Conservation (phyloP, 1,284 basidiomycete genomes). For the Apiotrichum brassicae region DNA sequence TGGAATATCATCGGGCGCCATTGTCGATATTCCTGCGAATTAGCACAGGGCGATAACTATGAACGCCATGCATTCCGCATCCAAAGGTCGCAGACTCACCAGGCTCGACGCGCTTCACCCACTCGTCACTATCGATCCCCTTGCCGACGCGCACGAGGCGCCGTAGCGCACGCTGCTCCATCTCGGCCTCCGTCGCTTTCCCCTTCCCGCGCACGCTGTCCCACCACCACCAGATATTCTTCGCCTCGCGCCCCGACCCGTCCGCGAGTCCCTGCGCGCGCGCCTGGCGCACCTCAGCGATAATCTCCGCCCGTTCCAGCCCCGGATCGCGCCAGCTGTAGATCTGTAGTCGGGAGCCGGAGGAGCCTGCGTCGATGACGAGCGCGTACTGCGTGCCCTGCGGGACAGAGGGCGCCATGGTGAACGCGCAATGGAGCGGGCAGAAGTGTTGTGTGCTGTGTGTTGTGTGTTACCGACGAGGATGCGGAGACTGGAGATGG, state of each 20-base stretch:
- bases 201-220: slow-evolving; percentile 30
- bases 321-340: slow-evolving; percentile 92
- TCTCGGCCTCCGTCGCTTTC: slow-evolving; percentile 33
- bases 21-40: slow-evolving; percentile 73
- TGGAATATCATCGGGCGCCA: slow-evolving; percentile 61
- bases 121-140: slow-evolving; percentile 73
- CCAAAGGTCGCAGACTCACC: slow-evolving; percentile 62
- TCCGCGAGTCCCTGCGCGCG: slow-evolving; percentile 4
- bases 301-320: slow-evolving; percentile 48
- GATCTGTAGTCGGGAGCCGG: slow-evolving; percentile 90
- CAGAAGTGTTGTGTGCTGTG: too few species aligned
- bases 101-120: slow-evolving; percentile 89
- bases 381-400: slow-evolving; percentile 74
- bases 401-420: slow-evolving; percentile 41
- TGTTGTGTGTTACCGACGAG: too few species aligned
- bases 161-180: slow-evolving; percentile 40
- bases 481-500: too few species aligned
- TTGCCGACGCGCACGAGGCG: slow-evolving; percentile 81
- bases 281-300: slow-evolving; percentile 33
- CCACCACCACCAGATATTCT: slow-evolving; percentile 32
- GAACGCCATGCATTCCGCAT: too few species aligned
- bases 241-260: slow-evolving; percentile 1
- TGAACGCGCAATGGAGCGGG: background rate
- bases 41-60: background rate
- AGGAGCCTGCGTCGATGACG: slow-evolving; percentile 96